Evolutionary conservation across 192 early-diverging fungal genomes (phyloP).

Genomic region (Coemansia sp.): DNA sequence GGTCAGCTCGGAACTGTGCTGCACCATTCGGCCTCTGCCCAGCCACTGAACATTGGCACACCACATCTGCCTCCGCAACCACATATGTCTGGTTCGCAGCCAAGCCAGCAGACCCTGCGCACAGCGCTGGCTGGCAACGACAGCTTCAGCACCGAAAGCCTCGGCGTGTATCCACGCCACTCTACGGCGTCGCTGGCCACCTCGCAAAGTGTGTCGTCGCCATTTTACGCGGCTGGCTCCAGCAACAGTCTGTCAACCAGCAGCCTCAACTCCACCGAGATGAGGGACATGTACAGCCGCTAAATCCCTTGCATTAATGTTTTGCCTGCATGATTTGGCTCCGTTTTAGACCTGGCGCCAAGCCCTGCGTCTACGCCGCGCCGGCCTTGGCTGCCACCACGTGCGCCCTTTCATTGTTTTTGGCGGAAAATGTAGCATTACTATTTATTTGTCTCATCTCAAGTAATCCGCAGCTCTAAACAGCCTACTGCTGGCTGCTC

Average conservation of each 20-base stretch:
- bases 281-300: slow-evolving; percentile 51
- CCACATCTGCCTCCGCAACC: slow-evolving; percentile 16
- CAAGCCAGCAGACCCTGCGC: slow-evolving; percentile 18
- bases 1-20: slow-evolving; percentile 42
- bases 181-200: slow-evolving; percentile 2
- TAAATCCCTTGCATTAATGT: slow-evolving; percentile 4
- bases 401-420: background rate
- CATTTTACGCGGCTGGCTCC: slow-evolving; percentile 41
- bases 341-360: background rate
- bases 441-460: slow-evolving; percentile 1
- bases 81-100: slow-evolving; percentile 13
- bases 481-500: background rate
- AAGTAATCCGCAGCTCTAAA: background rate
- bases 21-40: slow-evolving; percentile 48
- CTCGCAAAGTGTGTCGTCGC: slow-evolving; percentile 20
- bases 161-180: background rate
- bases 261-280: slow-evolving; percentile 44
- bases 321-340: background rate
- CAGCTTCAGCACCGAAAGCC: slow-evolving; percentile 32
- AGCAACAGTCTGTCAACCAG: slow-evolving; percentile 43
- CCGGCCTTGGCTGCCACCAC: background rate
- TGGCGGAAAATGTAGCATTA: background rate
- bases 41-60: slow-evolving; percentile 22
- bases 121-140: slow-evolving; percentile 38
- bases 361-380: slow-evolving; percentile 5